phyloP scores from a whole-genome alignment of 352 stramenopile species.

The Globisporangium spiculum region DNA sequence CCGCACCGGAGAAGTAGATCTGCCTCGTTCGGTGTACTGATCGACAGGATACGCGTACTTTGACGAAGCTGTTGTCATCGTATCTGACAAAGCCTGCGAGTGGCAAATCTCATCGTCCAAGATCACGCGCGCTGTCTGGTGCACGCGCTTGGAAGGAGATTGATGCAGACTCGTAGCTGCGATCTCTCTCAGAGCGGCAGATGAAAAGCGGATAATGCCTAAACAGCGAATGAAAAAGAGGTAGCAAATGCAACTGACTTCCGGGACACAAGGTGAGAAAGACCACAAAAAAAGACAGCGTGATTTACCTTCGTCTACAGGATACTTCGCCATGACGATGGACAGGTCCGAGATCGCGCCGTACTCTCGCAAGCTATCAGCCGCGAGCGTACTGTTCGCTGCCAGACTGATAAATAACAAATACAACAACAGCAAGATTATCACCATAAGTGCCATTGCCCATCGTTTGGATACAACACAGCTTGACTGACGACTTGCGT shows the following conservation, averaged over 20 bases:
- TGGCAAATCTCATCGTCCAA: constrained; percentile 44
- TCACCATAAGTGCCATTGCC: neutral
- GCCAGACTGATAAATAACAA: constrained; percentile 31
- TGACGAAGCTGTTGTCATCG: neutral
- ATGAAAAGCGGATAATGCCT: constrained; percentile 70
- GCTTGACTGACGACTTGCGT: neutral
- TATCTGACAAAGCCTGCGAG: neutral
- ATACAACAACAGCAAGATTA: neutral
- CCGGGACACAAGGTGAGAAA: neutral
- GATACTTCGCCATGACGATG: constrained; percentile 72
- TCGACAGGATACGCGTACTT: neutral
- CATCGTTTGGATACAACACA: neutral
- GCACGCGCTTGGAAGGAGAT: constrained; percentile 56
- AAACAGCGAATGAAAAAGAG: neutral
- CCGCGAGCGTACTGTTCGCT: constrained; percentile 40
- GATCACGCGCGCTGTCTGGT: constrained; percentile 65
- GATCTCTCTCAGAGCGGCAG: constrained; percentile 50
- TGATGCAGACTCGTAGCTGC: constrained; percentile 52
- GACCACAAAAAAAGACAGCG: neutral
- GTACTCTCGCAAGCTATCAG: constrained; percentile 39
- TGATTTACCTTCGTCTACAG: constrained; percentile 48
- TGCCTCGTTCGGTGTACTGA: constrained; percentile 2
- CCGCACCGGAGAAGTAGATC: constrained; percentile 7
- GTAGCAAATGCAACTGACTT: neutral
- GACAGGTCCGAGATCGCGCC: constrained; percentile 66